These are phyloP conservation scores for Cladophialophora yegresii DNA, from an alignment of 2,329 filamentous ascomycete species.

Conservation along the genomic window DNA sequence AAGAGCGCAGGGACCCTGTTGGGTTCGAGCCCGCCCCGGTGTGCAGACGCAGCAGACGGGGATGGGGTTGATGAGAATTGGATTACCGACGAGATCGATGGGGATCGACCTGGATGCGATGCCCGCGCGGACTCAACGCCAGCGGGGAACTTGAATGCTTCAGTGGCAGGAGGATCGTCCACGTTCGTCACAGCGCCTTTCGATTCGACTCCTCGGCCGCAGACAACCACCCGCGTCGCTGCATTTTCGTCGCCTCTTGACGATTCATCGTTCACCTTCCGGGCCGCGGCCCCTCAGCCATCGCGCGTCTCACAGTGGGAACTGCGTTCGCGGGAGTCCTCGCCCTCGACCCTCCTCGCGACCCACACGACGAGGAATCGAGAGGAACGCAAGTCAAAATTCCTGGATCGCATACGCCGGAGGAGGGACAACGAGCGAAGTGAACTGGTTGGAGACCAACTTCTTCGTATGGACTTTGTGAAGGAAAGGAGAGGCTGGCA, in stretches of 20 bases:
- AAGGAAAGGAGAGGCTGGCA: constrained; percentile 45
- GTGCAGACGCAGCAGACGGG: no score
- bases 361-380: constrained; percentile 22
- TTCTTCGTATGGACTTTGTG: constrained; percentile 47
- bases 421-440: constrained; percentile 44
- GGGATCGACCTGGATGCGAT: neutral
- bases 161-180: neutral
- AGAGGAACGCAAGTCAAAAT: constrained; percentile 44
- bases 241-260: neutral
- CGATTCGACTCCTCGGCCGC: constrained; percentile 14
- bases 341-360: constrained; percentile 21
- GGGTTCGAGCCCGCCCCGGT: constrained; percentile 20
- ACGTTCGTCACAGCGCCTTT: constrained; percentile 17
- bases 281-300: constrained; percentile 5
- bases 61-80: constrained; percentile 4
- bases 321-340: constrained; percentile 22
- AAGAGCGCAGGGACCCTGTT: constrained; percentile 6
- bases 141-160: constrained; percentile 2
- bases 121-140: constrained; percentile 9
- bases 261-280: constrained; percentile 9
- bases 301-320: constrained; percentile 28
- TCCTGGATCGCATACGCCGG: constrained; percentile 46
- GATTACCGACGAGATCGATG: neutral
- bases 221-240: neutral
- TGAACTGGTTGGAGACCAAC: constrained; percentile 47